These are phyloP conservation scores for Cordyceps militaris DNA, from an alignment of 2,329 filamentous ascomycete genomes.

Conservation along the genomic window DNA sequence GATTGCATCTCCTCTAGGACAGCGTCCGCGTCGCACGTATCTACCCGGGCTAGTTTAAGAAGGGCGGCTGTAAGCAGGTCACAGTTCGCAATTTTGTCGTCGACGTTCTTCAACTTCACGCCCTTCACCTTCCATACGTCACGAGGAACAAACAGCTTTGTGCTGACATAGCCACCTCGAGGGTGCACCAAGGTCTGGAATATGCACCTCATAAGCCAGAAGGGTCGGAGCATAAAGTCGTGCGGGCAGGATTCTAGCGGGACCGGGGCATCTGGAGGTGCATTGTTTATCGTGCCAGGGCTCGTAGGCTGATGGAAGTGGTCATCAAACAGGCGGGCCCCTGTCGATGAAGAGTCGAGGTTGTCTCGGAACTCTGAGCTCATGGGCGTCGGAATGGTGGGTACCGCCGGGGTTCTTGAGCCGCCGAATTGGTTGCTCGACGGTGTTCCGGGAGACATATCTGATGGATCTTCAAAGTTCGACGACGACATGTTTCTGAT, in stretches of 20 bases:
- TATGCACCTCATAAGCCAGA: conserved; percentile 94
- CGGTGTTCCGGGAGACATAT: conserved; percentile 68
- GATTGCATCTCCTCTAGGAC: conserved; percentile 91
- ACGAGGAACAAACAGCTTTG: conserved; percentile 81
- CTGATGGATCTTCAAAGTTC: conserved; percentile 53
- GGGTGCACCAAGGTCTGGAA: conserved; percentile 91
- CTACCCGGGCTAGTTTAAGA: conserved; percentile 72
- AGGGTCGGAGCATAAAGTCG: conserved; percentile 82
- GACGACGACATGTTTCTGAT: conserved; percentile 65
- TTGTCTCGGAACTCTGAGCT: conserved; percentile 54
- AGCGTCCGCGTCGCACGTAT: conserved; percentile 85
- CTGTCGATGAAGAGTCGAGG: conserved; percentile 53
- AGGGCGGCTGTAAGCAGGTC: conserved; percentile 86
- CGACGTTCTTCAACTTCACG: conserved; percentile 82
- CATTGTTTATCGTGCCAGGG: conserved; percentile 58
- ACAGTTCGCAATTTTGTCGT: conserved; percentile 90
- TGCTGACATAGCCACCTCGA: conserved; percentile 84
- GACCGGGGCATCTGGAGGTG: conserved; percentile 59
- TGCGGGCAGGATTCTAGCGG: conserved; percentile 88
- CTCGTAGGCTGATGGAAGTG: conserved; percentile 63
- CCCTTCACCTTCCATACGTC: conserved; percentile 93
- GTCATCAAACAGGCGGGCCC: conserved; percentile 76
- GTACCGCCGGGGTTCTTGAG: conserved; percentile 43
- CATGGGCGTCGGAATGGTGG: conserved; percentile 61
- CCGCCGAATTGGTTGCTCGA: conserved; percentile 59